Base-by-base conservation (phyloP, 345 rosid species). In the Salix koriyanagi region DNA sequence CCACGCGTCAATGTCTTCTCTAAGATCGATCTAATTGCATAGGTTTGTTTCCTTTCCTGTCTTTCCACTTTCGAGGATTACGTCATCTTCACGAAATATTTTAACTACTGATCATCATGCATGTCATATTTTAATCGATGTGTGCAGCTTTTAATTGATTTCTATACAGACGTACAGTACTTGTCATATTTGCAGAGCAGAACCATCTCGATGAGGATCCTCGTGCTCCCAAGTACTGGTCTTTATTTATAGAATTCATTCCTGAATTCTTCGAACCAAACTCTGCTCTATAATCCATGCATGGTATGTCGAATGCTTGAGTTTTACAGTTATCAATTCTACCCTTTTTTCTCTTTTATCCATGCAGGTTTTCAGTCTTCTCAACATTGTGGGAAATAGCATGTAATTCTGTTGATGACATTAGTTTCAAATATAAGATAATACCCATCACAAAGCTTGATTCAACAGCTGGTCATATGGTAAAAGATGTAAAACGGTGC, bases 1-100 rank as follows among this genome's bases (percentile, higher is more conserved):
- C 98, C 97, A 14, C 97, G 91, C 23, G 48, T 94, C 81, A 96
- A 94, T 82, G 92, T 96, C 80, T 84, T 96, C 76, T 96, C 97
- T 69, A 96, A 96, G 86, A 96, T 94, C 25, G 98, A 92, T 83
- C 87, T 96, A 32, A 88, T 90, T 77, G 99, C 82, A 96, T 96
- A 74, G 94, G 97, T 94, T 41, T 73, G 70, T 25, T 71, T 69
- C 4, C 65, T 75, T 36, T 10, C 23, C 70, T 62, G 50, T 56
- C 64, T 37, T 30, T 36, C n/a, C 14, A 37, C 26, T 52, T 50
- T 10, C 9, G 46, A 44, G 18, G 19, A 2, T 23, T 14, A 19
- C 23, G n/a, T 23, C 34, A 3, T 41, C 10, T 44, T 68, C 14
- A 7, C 16, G 15, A 65, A 32, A n/a, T 26, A 1, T 4, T 44